These are phyloP conservation scores for Mortierella sp. DNA, from an alignment of 371 early-diverging fungal species.

Conservation along the genomic window DNA sequence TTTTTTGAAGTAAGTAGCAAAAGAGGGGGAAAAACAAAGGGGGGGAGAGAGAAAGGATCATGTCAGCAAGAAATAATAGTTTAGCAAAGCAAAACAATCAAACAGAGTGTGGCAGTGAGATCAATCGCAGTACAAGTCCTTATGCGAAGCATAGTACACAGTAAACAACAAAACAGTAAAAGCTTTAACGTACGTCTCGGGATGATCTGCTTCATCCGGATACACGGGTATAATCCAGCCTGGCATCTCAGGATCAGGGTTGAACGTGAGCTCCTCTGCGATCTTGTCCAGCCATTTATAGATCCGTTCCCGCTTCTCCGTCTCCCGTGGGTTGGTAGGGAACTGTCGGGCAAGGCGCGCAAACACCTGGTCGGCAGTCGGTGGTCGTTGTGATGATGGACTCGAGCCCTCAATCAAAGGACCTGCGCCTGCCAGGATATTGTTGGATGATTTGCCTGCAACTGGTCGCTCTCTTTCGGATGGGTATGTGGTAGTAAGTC, in stretches of 20 bases:
- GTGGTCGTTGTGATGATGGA: constrained; percentile 2
- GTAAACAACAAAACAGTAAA: neutral
- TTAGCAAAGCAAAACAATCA: neutral
- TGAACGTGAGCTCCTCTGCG: constrained; percentile 20
- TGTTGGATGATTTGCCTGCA: neutral
- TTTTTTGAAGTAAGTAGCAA: no score
- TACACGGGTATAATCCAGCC: constrained; percentile 44
- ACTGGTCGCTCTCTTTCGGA: constrained; percentile 4
- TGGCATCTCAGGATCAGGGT: constrained; percentile 26
- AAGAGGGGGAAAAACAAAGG: neutral
- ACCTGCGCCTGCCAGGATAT: constrained; percentile 29
- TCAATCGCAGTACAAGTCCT: no score
- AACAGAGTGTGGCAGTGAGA: no score
- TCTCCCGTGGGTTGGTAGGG: constrained; percentile 41
- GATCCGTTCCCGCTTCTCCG: constrained; percentile 35
- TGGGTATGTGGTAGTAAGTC: constrained; percentile 27
- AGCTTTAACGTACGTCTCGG: constrained; percentile 45
- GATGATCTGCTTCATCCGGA: constrained; percentile 32
- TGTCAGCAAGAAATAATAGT: neutral
- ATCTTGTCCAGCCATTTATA: constrained; percentile 31
- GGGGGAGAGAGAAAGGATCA: neutral
- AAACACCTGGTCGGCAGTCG: constrained; percentile 33
- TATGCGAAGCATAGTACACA: no score
- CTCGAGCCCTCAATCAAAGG: constrained; percentile 28
- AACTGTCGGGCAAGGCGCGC: constrained; percentile 23